Conservation (phyloP, 345 rosid genomes). For the Tarenaya hassleriana region DNA sequence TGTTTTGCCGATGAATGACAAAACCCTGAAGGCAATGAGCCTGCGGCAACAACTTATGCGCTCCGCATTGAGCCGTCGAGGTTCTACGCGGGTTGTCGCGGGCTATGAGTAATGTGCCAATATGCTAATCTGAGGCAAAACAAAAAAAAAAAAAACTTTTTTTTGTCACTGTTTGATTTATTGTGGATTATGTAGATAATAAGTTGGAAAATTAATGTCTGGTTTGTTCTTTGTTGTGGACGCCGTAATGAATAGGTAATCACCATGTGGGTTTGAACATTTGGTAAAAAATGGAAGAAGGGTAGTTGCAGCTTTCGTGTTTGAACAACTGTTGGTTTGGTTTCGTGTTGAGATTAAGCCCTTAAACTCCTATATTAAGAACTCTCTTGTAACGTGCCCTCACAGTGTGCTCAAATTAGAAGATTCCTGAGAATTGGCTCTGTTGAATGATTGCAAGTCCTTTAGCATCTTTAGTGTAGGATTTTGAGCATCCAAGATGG, state of each 20-base stretch:
- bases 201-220: too few relatives aligned
- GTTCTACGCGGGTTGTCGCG: constrained; percentile 27
- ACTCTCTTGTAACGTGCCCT: constrained; percentile 16
- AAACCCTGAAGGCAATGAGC: constrained; percentile 9
- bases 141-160: neutral
- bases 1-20: neutral
- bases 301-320: constrained; percentile 21
- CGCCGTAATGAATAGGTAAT: neutral
- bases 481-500: too few relatives aligned
- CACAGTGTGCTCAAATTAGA: constrained; percentile 21
- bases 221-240: neutral
- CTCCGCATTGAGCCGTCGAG: too few relatives aligned
- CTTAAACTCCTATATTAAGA: too few relatives aligned
- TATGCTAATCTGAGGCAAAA: constrained; percentile 17
- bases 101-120: constrained; percentile 35
- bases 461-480: too few relatives aligned
- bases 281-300: constrained; percentile 23
- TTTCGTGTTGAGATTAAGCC: neutral
- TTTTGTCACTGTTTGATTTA: neutral
- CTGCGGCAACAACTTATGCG: constrained; percentile 26
- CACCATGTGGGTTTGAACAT: constrained; percentile 10
- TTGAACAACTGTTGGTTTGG: constrained; percentile 8
- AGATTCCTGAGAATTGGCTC: neutral
- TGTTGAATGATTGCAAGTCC: too few relatives aligned
- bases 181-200: too few relatives aligned